Evolutionary conservation across 78 protist species (phyloP).

Genomic region (Diacronema lutheri): DNA sequence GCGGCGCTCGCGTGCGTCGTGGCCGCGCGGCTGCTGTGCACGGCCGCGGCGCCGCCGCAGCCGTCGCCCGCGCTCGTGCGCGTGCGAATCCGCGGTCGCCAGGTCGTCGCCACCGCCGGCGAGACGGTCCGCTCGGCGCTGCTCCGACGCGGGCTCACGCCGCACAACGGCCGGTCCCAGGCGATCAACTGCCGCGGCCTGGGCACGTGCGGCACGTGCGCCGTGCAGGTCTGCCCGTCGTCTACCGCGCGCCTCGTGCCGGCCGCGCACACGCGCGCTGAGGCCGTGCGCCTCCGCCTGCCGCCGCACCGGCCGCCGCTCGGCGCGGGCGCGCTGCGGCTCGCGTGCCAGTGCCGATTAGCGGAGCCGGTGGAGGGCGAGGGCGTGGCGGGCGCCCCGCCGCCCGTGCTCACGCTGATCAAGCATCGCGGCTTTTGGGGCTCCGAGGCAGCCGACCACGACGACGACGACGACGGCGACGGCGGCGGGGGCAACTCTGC

Average conservation of each 20-base stretch:
- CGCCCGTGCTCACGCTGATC: not conserved
- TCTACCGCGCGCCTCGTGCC: not conserved
- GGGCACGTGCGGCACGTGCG: conserved; percentile 32
- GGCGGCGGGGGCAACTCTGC: not conserved
- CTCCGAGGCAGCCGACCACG: no score
- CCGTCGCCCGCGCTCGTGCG: no score
- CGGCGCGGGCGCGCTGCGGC: not conserved
- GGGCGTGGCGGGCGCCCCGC: not conserved
- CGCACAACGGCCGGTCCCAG: conserved; percentile 8
- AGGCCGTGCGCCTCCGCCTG: not conserved
- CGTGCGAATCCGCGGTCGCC: no score
- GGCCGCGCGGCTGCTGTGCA: no score
- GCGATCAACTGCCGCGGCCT: conserved; percentile 29
- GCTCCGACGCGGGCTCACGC: not conserved
- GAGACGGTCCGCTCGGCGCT: conserved; percentile 6
- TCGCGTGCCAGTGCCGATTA: not conserved
- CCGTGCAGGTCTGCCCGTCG: not conserved
- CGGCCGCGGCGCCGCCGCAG: no score
- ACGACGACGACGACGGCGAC: not conserved
- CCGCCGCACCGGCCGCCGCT: not conserved
- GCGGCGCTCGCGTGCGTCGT: no score
- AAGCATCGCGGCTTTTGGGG: conserved; percentile 22
- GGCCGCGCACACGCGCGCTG: not conserved
- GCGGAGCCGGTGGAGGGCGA: no score
- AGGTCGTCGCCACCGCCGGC: not conserved